phyloP scores from a whole-genome alignment of 2,329 filamentous ascomycete species.

The Knufia fluminis region DNA sequence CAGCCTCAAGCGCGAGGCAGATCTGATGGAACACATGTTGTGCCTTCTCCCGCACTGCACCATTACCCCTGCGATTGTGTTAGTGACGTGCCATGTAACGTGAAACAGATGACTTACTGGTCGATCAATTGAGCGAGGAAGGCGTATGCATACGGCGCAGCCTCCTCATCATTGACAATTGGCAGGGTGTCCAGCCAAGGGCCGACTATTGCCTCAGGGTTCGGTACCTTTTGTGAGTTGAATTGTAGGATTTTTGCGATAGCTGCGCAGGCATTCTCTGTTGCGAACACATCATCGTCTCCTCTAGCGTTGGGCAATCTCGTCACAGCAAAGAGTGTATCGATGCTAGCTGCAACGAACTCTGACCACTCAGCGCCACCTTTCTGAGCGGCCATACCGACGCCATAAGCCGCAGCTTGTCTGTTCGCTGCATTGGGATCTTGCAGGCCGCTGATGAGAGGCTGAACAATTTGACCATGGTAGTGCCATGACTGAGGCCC shows the following conservation, averaged over 20 bases:
- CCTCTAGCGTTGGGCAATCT: slow-evolving; percentile 71
- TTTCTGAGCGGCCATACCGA: slow-evolving; percentile 89
- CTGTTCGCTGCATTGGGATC: slow-evolving; percentile 83
- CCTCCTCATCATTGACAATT: slow-evolving; percentile 91
- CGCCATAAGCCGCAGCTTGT: slow-evolving; percentile 91
- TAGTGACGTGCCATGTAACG: slow-evolving; percentile 11
- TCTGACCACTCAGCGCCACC: slow-evolving; percentile 80
- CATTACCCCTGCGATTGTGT: slow-evolving; percentile 60
- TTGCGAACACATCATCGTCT: slow-evolving; percentile 93
- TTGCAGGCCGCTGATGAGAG: slow-evolving; percentile 75
- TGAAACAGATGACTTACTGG: slow-evolving; percentile 57
- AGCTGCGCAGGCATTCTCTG: slow-evolving; percentile 91
- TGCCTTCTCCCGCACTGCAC: slow-evolving; percentile 62
- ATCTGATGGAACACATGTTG: slow-evolving; percentile 77
- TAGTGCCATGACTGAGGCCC: slow-evolving; percentile 81
- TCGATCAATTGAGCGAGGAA: slow-evolving; percentile 88
- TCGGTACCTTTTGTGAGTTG: slow-evolving; percentile 66
- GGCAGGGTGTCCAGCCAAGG: slow-evolving; percentile 89
- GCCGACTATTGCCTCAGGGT: slow-evolving; percentile 65
- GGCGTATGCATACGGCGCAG: slow-evolving; percentile 87
- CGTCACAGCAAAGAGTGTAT: slow-evolving; percentile 74
- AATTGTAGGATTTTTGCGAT: slow-evolving; percentile 96
- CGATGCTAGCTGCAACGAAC: slow-evolving; percentile 72
- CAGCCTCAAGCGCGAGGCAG: slow-evolving; percentile 79
- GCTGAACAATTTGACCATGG: slow-evolving; percentile 74